Conservation (phyloP, 768 basidiomycete genomes). For the Lentinula detonsa region DNA sequence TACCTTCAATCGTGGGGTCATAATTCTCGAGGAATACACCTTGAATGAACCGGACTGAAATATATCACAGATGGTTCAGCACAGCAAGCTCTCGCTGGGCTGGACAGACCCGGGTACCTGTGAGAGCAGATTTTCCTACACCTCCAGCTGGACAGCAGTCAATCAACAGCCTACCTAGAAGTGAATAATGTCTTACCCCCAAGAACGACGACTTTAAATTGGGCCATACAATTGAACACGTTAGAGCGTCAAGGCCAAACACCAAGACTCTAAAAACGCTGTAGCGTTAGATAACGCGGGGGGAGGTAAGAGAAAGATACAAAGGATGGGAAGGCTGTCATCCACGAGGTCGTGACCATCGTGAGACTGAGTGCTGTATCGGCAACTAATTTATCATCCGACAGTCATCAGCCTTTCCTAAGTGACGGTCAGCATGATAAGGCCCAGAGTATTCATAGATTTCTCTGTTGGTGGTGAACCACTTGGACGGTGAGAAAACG, state of each 20-base stretch:
- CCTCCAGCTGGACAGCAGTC: conserved; percentile 58
- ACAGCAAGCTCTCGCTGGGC: conserved; percentile 1
- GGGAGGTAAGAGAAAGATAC: neutral
- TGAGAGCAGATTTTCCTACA: conserved; percentile 84
- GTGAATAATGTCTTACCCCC: conserved; percentile 47
- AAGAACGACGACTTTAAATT: conserved; percentile 74
- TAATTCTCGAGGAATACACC: conserved; percentile 72
- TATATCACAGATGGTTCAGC: conserved; percentile 26
- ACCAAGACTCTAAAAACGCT: conserved; percentile 5
- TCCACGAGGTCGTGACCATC: conserved; percentile 11
- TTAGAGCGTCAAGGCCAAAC: conserved; percentile 7
- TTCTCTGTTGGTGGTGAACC: conserved; percentile 44
- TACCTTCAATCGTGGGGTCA: conserved; percentile 84
- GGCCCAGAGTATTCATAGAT: conserved; percentile 66
- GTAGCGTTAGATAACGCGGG: neutral
- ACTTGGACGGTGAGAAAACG: conserved; percentile 45
- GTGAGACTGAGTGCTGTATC: neutral
- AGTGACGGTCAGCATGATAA: conserved; percentile 30
- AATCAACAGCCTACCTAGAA: conserved; percentile 8
- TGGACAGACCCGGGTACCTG: conserved; percentile 28
- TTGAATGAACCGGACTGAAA: conserved; percentile 60
- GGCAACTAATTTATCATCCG: conserved; percentile 3
- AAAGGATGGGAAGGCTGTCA: conserved; percentile 8
- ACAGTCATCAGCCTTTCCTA: neutral
- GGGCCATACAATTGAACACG: conserved; percentile 39